These are phyloP conservation scores for Acacia acuminata DNA, from an alignment of 306 rosid genomes.

Conservation along the genomic window DNA sequence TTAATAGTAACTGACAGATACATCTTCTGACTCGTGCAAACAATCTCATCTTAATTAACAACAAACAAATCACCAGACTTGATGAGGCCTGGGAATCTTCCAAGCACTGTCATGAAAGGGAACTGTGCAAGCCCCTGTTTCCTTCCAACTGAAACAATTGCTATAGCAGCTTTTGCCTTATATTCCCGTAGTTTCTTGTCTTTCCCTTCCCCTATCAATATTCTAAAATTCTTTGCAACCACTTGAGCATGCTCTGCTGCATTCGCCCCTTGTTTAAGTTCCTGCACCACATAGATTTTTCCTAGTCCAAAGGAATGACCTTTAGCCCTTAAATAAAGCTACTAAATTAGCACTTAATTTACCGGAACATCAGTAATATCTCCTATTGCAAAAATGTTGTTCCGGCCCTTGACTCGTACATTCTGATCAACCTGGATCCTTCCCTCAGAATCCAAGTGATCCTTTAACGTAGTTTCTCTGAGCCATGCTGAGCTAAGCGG, in stretches of 20 bases:
- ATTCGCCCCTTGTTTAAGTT: slow-evolving; percentile 73
- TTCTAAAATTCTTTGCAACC: slow-evolving; percentile 73
- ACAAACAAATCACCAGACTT: slow-evolving; percentile 81
- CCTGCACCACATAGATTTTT: slow-evolving; percentile 42
- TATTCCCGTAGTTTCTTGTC: slow-evolving; percentile 54
- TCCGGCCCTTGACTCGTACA: slow-evolving; percentile 63
- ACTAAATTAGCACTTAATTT: slow-evolving; percentile 35
- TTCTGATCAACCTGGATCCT: slow-evolving; percentile 67
- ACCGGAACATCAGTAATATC: slow-evolving; percentile 74
- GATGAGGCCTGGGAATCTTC: slow-evolving; percentile 65
- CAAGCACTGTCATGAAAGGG: slow-evolving; percentile 58
- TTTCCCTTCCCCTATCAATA: slow-evolving; percentile 52
- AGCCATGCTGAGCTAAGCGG: slow-evolving; percentile 70
- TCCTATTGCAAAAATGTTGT: slow-evolving; percentile 78
- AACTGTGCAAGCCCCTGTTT: slow-evolving; percentile 71
- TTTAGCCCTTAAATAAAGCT: background rate
- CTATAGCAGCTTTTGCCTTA: slow-evolving; percentile 47
- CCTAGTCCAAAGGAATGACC: background rate
- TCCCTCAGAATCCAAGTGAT: slow-evolving; percentile 52
- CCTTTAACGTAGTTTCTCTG: slow-evolving; percentile 43
- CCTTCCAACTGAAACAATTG: slow-evolving; percentile 80
- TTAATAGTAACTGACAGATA: background rate
- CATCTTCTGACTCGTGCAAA: background rate
- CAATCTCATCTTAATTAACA: slow-evolving; percentile 3
- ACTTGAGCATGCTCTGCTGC: slow-evolving; percentile 71